Conservation (phyloP, 2,329 filamentous ascomycete genomes). For the Xylaria sp. region DNA sequence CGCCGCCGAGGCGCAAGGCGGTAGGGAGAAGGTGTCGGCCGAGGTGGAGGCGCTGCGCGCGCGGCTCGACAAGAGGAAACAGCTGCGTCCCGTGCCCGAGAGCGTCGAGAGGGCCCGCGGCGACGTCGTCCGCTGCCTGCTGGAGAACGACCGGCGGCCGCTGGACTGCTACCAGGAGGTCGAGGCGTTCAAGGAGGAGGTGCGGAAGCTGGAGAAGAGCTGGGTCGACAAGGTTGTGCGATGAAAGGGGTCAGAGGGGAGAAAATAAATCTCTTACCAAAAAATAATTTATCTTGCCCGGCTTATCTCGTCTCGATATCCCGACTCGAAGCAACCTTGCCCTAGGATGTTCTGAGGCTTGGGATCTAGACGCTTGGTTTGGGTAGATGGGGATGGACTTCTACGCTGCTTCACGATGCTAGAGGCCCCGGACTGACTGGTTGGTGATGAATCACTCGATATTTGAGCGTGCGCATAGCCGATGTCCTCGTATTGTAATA, state of each 20-base stretch:
- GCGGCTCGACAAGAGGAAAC: conserved; percentile 70
- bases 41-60: conserved; percentile 68
- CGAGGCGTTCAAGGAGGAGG: conserved; percentile 88
- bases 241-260: conserved; percentile 32
- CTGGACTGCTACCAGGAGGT: conserved; percentile 96
- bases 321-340: background rate
- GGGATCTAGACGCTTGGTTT: background rate
- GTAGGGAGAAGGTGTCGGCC: conserved; percentile 63
- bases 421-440: background rate
- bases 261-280: background rate
- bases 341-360: background rate
- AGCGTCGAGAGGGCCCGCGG: conserved; percentile 78
- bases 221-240: conserved; percentile 86
- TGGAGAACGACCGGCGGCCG: conserved; percentile 85
- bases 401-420: conserved; percentile 7
- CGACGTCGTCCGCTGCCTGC: conserved; percentile 81
- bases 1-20: conserved; percentile 39
- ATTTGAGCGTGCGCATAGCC: conserved; percentile 19
- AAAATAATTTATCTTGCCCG: background rate
- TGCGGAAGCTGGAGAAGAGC: conserved; percentile 82
- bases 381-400: conserved; percentile 1
- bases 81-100: conserved; percentile 75
- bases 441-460: conserved; percentile 10
- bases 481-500: conserved; percentile 45
- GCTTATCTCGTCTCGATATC: background rate